These are phyloP conservation scores for Skeletonema menzelii DNA, from an alignment of 108 stramenopile species.

Conservation along the genomic window DNA sequence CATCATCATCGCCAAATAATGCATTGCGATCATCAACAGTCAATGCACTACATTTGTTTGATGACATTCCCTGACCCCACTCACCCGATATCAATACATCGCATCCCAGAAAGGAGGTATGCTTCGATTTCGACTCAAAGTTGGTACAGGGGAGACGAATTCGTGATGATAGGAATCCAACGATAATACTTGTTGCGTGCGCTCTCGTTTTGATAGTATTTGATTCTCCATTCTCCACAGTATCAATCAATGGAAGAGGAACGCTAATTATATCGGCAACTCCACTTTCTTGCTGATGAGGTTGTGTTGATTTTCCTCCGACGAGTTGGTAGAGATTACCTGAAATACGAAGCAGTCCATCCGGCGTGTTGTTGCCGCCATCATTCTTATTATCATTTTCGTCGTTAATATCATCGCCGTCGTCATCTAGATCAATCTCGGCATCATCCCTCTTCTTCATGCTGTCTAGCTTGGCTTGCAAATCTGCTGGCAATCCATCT, in stretches of 20 bases:
- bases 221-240: not conserved
- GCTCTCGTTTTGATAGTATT: not conserved
- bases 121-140: constrained; percentile 47
- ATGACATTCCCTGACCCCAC: constrained; percentile 86
- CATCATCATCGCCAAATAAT: not conserved
- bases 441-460: constrained; percentile 27
- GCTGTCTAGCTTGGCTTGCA: not conserved
- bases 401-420: not conserved
- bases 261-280: constrained; percentile 32
- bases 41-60: constrained; percentile 29
- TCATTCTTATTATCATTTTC: not conserved
- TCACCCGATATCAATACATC: constrained; percentile 75
- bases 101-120: constrained; percentile 62
- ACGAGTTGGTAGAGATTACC: constrained; percentile 43
- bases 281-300: not conserved
- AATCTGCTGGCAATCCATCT: constrained; percentile 12
- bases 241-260: constrained; percentile 22
- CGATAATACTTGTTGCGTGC: constrained; percentile 17
- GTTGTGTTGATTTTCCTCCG: constrained; percentile 7
- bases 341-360: constrained; percentile 32
- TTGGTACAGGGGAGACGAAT: constrained; percentile 30
- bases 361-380: constrained; percentile 8
- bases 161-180: constrained; percentile 33
- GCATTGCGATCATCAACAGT: constrained; percentile 24
- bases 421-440: constrained; percentile 39